A percentile compares a stretch with the other conserved stretches of the same genome.
These are phyloP conservation scores for Daldinia grandis DNA, from an alignment of 495 filamentous ascomycete species.

Conservation along the genomic window DNA sequence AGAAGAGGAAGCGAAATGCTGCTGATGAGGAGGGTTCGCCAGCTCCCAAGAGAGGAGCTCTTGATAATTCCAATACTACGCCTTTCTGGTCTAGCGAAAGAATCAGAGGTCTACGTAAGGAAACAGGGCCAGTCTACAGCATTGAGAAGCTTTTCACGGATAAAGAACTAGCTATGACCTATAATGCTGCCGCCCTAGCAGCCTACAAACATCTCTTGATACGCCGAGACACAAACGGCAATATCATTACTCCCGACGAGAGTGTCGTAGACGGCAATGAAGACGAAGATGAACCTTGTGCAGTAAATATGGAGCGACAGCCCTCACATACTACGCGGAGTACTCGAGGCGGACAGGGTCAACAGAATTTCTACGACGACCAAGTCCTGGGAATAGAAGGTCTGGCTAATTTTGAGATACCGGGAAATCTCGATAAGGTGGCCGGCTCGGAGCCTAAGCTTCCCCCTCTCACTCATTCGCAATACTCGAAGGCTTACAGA, in stretches of 20 bases:
- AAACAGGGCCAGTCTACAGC: slow-evolving; percentile 68
- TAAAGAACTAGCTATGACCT: slow-evolving; percentile 83
- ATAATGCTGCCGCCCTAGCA: slow-evolving; percentile 74
- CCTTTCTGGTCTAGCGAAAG: slow-evolving; percentile 63
- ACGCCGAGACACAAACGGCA: slow-evolving; percentile 60
- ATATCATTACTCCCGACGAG: slow-evolving; percentile 56
- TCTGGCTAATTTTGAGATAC: slow-evolving; percentile 69
- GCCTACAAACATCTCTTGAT: slow-evolving; percentile 64
- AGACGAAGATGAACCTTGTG: slow-evolving; percentile 58
- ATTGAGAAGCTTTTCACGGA: slow-evolving; percentile 93
- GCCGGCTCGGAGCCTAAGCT: slow-evolving; percentile 62
- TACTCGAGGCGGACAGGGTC: slow-evolving; percentile 66
- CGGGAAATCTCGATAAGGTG: slow-evolving; percentile 61
- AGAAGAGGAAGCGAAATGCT: slow-evolving; percentile 82
- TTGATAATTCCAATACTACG: slow-evolving; percentile 59
- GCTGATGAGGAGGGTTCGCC: slow-evolving; percentile 76
- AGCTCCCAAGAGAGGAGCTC: slow-evolving; percentile 60
- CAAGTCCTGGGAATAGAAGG: slow-evolving; percentile 66
- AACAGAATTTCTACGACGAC: slow-evolving; percentile 63
- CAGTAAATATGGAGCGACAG: slow-evolving; percentile 74
- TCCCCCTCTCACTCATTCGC: slow-evolving; percentile 66
- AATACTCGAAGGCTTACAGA: slow-evolving; percentile 58
- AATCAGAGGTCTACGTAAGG: slow-evolving; percentile 56
- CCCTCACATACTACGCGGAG: slow-evolving; percentile 78
- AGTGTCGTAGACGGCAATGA: slow-evolving; percentile 62